Evolutionary conservation across 106 monocot species (phyloP), one percentile per base, ranked within the genome.

Genomic region (Phalaenopsis aphrodite): DNA sequence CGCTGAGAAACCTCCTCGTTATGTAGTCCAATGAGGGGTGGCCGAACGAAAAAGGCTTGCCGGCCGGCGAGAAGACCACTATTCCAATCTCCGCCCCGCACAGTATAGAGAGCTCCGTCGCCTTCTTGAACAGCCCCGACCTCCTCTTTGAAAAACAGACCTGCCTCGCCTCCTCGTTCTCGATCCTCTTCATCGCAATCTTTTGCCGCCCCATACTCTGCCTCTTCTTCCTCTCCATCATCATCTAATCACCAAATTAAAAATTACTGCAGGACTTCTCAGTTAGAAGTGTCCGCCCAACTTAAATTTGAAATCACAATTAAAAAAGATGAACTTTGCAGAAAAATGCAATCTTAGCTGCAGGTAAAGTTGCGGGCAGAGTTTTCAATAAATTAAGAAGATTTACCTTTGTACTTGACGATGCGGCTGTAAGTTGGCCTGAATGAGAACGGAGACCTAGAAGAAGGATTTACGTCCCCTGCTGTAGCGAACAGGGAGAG

Each of bases 81-180:
- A 80, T 46, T 14, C 49, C 81, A 15, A 73, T 47, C 72, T 80
- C 80, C 21, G 73, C 80, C 9, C 80, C 72, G 38, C 80, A 73
- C 2, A 80, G 80, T 8, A 72, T 52, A 4, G 80, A 46, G 23
- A 80, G 52, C 68, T 74, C 81, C 18, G 46, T 48, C 1, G 81
- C 72, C 72, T 81, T 81, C 48, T 81, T 74, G 74, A 81, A 81
- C 19, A 81, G 23, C 14, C 81, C 81, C 3, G 52, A 38, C 19
- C 81, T 72, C 4, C 73, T 52, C 72, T 81, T 81, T 18, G 37
- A 72, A 72, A 81, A 81, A 72, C 80, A 81, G 1, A 81, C 80
- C 36, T 75, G 81, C 15, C 81, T 42, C 7, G 81, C 81, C 41
- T 81, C 81, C 75, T 81, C 81, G 14, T 43, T 45, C 23, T 55